Conservation (phyloP, 805 yeast genomes). For the Clavispora asparagi region DNA sequence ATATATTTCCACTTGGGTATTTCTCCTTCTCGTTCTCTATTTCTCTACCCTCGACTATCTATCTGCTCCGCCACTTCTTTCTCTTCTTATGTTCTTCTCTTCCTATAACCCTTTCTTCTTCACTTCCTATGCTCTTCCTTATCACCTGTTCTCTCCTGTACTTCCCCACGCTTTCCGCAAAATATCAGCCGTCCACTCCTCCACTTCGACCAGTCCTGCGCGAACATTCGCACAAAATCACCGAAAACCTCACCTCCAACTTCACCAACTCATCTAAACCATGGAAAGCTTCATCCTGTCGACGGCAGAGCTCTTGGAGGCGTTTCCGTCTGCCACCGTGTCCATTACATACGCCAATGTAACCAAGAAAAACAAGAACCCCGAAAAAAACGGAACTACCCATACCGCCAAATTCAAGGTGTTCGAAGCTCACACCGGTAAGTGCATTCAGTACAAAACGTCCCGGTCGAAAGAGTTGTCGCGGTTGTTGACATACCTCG, state of each 20-base stretch:
- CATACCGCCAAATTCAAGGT: constrained; percentile 51
- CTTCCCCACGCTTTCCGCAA: too few relatives aligned
- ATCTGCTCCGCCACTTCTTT: too few relatives aligned
- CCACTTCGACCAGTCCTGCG: background rate
- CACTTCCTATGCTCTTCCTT: too few relatives aligned
- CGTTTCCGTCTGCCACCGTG: constrained; percentile 33
- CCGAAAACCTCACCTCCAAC: background rate
- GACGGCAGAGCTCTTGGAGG: constrained; percentile 28
- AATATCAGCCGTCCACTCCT: too few relatives aligned
- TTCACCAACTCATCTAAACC: background rate
- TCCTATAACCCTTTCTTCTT: too few relatives aligned
- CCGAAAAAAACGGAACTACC: constrained; percentile 18
- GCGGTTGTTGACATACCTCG: constrained; percentile 65
- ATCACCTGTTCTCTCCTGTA: too few relatives aligned
- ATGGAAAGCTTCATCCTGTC: constrained; percentile 23
- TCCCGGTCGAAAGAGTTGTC: constrained; percentile 68
- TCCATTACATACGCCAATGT: constrained; percentile 34
- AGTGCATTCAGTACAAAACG: constrained; percentile 54
- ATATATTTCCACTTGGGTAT: too few relatives aligned
- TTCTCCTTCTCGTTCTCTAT: too few relatives aligned
- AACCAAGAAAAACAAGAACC: constrained; percentile 18
- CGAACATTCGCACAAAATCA: background rate
- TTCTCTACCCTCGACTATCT: too few relatives aligned
- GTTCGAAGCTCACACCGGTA: constrained; percentile 60
- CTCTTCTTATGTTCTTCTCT: too few relatives aligned